Conservation (phyloP, 2,329 filamentous ascomycete genomes). For the Fusarium equiseti region DNA sequence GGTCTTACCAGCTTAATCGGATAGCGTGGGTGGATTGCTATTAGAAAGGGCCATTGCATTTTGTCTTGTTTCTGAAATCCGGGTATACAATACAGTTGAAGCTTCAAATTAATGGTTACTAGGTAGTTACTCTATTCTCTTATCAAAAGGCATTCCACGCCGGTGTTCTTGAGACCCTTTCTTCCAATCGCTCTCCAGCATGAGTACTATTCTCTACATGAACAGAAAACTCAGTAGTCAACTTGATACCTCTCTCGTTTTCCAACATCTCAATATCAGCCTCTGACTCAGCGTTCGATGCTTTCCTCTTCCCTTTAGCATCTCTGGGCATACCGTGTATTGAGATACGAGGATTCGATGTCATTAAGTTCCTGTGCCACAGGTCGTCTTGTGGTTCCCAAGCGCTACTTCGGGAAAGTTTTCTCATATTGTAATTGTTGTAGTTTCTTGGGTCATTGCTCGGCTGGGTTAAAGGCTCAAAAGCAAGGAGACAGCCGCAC, state of each 20-base stretch:
- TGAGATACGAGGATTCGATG: conserved; percentile 23
- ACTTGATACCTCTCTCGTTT: conserved; percentile 31
- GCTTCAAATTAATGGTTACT: background rate
- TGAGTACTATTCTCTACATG: conserved; percentile 35
- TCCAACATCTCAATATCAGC: conserved; percentile 30
- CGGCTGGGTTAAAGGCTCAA: conserved; percentile 54
- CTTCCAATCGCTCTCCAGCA: conserved; percentile 21
- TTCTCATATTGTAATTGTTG: conserved; percentile 34
- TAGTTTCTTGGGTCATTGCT: conserved; percentile 20
- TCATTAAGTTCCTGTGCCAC: conserved; percentile 30
- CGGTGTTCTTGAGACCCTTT: conserved; percentile 30
- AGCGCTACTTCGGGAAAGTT: conserved; percentile 34
- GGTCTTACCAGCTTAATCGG: background rate
- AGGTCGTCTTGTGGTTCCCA: conserved; percentile 19
- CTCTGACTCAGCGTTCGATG: conserved; percentile 29
- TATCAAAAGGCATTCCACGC: conserved; percentile 38
- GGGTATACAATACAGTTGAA: background rate
- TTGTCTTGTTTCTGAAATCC: background rate
- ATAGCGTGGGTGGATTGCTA: background rate
- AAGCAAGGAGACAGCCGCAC: conserved; percentile 56
- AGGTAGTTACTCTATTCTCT: background rate
- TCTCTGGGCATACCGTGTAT: conserved; percentile 12
- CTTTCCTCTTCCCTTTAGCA: conserved; percentile 1
- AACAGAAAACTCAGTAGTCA: conserved; percentile 41
- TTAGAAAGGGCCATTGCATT: background rate